Conservation (phyloP, 805 yeast genomes). For the Suhomyces sp. region DNA sequence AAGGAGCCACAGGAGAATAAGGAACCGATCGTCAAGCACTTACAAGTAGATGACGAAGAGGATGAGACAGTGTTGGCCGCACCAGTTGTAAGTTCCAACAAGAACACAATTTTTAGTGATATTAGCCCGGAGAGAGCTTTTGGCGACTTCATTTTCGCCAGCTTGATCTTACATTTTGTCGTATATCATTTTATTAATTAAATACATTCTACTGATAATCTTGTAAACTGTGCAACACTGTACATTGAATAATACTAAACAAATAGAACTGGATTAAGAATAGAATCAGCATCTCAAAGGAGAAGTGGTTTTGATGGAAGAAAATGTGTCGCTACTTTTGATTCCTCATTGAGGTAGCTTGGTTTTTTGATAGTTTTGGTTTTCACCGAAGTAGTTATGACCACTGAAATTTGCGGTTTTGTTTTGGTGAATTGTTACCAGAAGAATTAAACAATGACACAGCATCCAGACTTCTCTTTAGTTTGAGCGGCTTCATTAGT, state of each 20-base stretch:
- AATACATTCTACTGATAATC: no score
- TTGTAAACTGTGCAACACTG: conserved; percentile 1
- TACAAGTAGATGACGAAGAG: background rate
- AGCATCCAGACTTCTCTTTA: conserved; percentile 36
- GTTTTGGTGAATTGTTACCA: background rate
- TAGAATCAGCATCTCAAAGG: background rate
- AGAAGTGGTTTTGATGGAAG: background rate
- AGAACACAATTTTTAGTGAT: conserved; percentile 11
- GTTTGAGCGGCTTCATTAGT: conserved; percentile 13
- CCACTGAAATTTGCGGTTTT: background rate
- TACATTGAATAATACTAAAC: conserved; percentile 1
- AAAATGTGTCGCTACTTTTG: background rate
- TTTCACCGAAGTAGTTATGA: background rate
- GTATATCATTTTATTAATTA: conserved; percentile 81
- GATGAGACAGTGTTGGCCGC: background rate
- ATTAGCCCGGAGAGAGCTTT: conserved; percentile 57
- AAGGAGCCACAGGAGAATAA: conserved; percentile 5
- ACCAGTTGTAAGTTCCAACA: conserved; percentile 9
- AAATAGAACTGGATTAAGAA: background rate
- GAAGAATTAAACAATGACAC: conserved; percentile 28
- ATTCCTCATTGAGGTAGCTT: background rate
- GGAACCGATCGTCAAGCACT: background rate
- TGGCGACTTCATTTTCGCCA: conserved; percentile 85
- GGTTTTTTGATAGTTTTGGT: background rate
- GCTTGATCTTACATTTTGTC: conserved; percentile 83